Evolutionary conservation across 1,284 basidiomycete species (phyloP).

Genomic region (Phlebopus sp.): DNA sequence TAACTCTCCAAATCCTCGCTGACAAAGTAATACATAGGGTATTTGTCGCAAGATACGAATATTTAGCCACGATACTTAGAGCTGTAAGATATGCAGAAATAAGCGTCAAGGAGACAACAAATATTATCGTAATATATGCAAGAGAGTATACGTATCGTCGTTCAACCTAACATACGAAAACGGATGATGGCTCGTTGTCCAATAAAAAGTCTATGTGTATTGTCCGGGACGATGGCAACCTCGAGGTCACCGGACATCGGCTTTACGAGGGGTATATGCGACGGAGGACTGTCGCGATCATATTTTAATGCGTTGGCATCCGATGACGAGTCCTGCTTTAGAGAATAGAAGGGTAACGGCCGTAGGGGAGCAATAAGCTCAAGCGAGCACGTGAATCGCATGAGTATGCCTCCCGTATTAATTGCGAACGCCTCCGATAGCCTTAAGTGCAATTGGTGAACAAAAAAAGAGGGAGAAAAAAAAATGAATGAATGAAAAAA

Average conservation of each 20-base stretch:
- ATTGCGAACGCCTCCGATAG: constrained; percentile 32
- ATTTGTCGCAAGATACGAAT: not conserved
- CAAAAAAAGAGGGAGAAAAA: not conserved
- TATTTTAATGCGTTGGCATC: not conserved
- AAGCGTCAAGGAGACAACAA: not conserved
- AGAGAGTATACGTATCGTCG: not conserved
- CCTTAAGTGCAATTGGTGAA: constrained; percentile 17
- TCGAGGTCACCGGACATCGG: constrained; percentile 50
- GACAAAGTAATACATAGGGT: too few relatives aligned
- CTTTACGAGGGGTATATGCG: constrained; percentile 25
- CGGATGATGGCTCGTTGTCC: constrained; percentile 51
- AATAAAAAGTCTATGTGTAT: constrained; percentile 46
- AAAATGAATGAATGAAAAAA: not conserved
- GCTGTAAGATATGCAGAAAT: not conserved
- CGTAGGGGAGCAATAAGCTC: constrained; percentile 32
- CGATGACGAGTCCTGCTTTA: not conserved
- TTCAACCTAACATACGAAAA: constrained; percentile 46
- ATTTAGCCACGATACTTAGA: too few relatives aligned
- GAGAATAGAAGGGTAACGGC: constrained; percentile 8
- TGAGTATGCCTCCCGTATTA: constrained; percentile 37
- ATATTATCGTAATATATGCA: not conserved
- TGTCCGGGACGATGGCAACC: constrained; percentile 47
- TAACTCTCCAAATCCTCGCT: too few relatives aligned
- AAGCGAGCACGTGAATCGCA: constrained; percentile 39
- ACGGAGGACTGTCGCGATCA: not conserved